These are phyloP conservation scores for Trichoderma asperellum DNA, from an alignment of 2,329 filamentous ascomycete genomes.

Conservation along the genomic window DNA sequence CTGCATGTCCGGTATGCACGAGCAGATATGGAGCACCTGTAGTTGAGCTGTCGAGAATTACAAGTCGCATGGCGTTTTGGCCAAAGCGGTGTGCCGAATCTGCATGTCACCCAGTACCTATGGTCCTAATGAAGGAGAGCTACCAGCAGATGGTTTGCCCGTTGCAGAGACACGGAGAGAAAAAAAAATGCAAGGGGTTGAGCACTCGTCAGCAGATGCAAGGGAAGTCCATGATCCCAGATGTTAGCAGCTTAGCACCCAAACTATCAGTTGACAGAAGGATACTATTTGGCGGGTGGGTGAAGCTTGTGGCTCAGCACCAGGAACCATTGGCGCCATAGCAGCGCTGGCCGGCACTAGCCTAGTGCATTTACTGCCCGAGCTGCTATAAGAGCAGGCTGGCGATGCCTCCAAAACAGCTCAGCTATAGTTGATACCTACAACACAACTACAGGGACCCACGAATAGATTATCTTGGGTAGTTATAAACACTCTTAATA, in stretches of 20 bases:
- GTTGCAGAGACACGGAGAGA: constrained; percentile 4
- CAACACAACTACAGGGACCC: too few relatives aligned
- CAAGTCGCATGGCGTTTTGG: neutral
- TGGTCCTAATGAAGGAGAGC: too few relatives aligned
- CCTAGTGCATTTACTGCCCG: neutral
- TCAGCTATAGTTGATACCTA: neutral
- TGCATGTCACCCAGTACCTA: neutral
- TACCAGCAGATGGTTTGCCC: neutral
- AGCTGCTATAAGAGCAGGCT: neutral
- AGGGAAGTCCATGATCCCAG: neutral
- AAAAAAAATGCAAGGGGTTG: constrained; percentile 8
- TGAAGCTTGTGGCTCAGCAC: neutral
- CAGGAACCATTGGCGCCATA: neutral
- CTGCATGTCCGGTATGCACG: neutral
- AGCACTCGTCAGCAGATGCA: constrained; percentile 26
- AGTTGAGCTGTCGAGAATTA: neutral
- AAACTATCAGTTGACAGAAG: constrained; percentile 6
- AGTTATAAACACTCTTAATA: neutral
- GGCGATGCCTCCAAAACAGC: neutral
- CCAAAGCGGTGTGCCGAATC: neutral
- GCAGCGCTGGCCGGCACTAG: neutral
- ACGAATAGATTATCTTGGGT: neutral
- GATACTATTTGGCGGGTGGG: neutral
- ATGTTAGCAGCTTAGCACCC: neutral
- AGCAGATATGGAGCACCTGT: neutral